Conservation (phyloP, 305 asterid genomes). For the Fraxinus platypoda region DNA sequence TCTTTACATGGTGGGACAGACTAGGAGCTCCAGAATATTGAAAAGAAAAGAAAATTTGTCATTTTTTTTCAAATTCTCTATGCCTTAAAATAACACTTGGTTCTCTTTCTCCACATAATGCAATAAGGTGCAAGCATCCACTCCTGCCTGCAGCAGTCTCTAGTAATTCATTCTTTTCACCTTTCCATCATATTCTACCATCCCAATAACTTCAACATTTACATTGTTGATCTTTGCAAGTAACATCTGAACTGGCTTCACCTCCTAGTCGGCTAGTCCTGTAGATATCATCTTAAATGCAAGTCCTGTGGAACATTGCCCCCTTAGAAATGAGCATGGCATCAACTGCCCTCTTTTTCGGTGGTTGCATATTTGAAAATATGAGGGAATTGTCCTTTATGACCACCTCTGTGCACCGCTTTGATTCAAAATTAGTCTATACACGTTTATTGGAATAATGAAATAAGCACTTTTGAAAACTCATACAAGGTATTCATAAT, state of each 20-base stretch:
- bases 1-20: neutral
- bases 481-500: neutral
- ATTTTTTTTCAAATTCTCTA: neutral
- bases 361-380: neutral
- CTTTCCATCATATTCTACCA: neutral
- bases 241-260: neutral
- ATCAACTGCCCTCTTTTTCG: neutral
- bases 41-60: neutral
- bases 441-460: neutral
- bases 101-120: neutral
- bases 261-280: neutral
- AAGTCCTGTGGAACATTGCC: neutral
- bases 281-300: neutral
- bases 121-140: neutral
- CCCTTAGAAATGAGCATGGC: neutral
- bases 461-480: neutral
- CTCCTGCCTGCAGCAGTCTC: neutral
- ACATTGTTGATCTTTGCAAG: neutral
- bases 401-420: neutral
- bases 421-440: neutral
- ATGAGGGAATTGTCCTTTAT: neutral
- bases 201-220: neutral
- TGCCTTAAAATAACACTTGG: neutral
- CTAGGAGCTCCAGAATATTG: neutral
- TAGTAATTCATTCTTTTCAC: neutral